A percentile compares a stretch with the other conserved stretches of the same genome.
These are phyloP conservation scores for Alternaria dauci DNA, from an alignment of 2,329 filamentous ascomycete genomes.

Conservation along the genomic window DNA sequence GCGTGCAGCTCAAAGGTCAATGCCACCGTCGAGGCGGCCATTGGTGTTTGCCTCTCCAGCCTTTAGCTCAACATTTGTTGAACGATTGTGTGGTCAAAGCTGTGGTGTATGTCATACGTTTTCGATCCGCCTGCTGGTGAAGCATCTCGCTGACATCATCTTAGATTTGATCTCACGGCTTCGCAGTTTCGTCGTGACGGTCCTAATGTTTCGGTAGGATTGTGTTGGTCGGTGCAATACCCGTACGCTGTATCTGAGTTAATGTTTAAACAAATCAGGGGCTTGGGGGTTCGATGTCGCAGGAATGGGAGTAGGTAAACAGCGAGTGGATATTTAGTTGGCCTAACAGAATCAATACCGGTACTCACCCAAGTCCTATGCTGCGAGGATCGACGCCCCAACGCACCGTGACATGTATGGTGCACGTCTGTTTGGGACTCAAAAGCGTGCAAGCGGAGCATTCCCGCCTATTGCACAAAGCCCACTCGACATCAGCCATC, in stretches of 20 bases:
- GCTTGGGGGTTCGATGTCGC: not conserved
- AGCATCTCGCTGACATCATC: not conserved
- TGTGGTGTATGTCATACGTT: not conserved
- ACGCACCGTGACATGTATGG: conserved; percentile 11
- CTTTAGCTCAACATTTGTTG: not conserved
- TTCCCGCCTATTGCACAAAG: conserved; percentile 11
- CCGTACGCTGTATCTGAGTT: not conserved
- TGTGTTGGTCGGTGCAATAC: not conserved
- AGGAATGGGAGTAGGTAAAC: not conserved
- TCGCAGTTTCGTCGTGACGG: not conserved
- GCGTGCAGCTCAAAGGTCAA: not conserved
- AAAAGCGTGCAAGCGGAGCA: not conserved
- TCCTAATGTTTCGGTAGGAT: not conserved
- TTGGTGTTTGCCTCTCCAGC: not conserved
- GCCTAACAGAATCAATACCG: not conserved
- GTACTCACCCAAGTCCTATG: not conserved
- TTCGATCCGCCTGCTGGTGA: not conserved
- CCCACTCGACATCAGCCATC: conserved; percentile 1
- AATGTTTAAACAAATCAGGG: not conserved
- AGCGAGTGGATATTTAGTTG: not conserved
- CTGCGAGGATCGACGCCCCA: conserved; percentile 1
- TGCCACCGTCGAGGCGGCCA: not conserved
- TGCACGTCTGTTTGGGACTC: not conserved
- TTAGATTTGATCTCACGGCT: not conserved
- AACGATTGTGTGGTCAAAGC: not conserved